Percentiles rank a stretch among this genome's conserved stretches.
These are phyloP conservation scores for Anthracocystis walkeri DNA, from an alignment of 1,284 basidiomycete species.

Conservation along the genomic window DNA sequence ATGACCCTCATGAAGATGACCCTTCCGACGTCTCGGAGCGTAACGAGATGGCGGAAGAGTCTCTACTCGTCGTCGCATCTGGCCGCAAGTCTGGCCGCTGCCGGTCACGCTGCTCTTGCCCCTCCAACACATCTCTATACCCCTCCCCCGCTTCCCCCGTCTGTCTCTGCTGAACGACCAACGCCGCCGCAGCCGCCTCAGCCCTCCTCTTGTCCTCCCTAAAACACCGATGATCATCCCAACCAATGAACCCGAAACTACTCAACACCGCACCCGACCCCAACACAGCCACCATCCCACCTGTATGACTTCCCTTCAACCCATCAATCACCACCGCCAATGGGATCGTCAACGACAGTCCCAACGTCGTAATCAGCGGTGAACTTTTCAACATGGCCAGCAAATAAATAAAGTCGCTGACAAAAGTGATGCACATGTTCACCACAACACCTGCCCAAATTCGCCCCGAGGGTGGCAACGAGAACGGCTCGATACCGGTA, in stretches of 20 bases:
- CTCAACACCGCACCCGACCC: conserved; percentile 60
- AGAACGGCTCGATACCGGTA: conserved; percentile 80
- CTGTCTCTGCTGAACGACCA: background rate
- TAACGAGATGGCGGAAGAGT: conserved; percentile 3
- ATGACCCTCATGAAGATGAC: too few species aligned
- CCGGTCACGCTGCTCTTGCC: background rate
- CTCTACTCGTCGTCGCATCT: background rate
- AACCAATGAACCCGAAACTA: conserved; percentile 50
- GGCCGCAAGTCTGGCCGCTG: too few species aligned
- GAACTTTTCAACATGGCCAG: conserved; percentile 95
- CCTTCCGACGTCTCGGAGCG: background rate
- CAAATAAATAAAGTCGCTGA: conserved; percentile 61
- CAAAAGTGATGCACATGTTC: conserved; percentile 78
- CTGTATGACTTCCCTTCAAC: conserved; percentile 72
- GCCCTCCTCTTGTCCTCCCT: conserved; percentile 17
- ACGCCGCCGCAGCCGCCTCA: conserved; percentile 1
- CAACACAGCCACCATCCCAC: conserved; percentile 47
- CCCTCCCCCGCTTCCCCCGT: background rate
- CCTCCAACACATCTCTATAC: background rate
- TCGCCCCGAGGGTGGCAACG: conserved; percentile 76
- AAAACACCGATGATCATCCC: conserved; percentile 39
- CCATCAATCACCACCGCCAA: conserved; percentile 85
- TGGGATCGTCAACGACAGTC: conserved; percentile 94
- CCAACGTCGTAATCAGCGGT: conserved; percentile 85
- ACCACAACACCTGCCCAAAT: conserved; percentile 78